A percentile compares a stretch with the other conserved stretches of the same genome.
Evolutionary conservation across 768 basidiomycete genomes (phyloP).

Genomic region (Psilocybe tampanensis): DNA sequence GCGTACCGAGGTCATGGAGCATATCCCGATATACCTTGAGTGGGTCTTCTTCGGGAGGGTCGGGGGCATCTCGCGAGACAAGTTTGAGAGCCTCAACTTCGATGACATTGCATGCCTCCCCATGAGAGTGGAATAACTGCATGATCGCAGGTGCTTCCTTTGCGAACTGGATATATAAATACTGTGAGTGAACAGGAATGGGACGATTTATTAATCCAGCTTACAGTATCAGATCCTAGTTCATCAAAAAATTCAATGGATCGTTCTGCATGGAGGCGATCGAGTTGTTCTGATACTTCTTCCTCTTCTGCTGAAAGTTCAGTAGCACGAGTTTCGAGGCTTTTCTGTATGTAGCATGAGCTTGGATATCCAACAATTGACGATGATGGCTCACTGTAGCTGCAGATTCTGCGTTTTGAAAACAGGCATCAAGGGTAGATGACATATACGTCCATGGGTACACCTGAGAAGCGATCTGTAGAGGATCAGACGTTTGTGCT

Average conservation of each 20-base stretch:
- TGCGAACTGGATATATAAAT: slow-evolving; percentile 34
- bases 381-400: slow-evolving; percentile 30
- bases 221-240: slow-evolving; percentile 35
- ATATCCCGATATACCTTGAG: slow-evolving; percentile 43
- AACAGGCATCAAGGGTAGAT: slow-evolving; percentile 54
- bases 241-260: slow-evolving; percentile 49
- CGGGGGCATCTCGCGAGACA: slow-evolving; percentile 29
- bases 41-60: slow-evolving; percentile 40
- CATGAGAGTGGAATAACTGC: slow-evolving; percentile 48
- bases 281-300: slow-evolving; percentile 40
- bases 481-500: slow-evolving; percentile 34
- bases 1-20: slow-evolving; percentile 44
- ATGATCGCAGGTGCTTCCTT: slow-evolving; percentile 50
- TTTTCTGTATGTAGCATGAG: slow-evolving; percentile 28
- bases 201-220: slow-evolving; percentile 18
- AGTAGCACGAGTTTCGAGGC: slow-evolving; percentile 34
- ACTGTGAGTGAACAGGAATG: neutral
- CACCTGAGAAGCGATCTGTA: slow-evolving; percentile 53
- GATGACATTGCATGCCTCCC: slow-evolving; percentile 41
- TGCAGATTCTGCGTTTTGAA: slow-evolving; percentile 39
- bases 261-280: slow-evolving; percentile 46
- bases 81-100: slow-evolving; percentile 48
- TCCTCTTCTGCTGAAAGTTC: slow-evolving; percentile 42
- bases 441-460: slow-evolving; percentile 67
- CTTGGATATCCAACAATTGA: neutral